phyloP scores from a whole-genome alignment of 1,284 basidiomycete species.

The Prillingera fragicola region DNA sequence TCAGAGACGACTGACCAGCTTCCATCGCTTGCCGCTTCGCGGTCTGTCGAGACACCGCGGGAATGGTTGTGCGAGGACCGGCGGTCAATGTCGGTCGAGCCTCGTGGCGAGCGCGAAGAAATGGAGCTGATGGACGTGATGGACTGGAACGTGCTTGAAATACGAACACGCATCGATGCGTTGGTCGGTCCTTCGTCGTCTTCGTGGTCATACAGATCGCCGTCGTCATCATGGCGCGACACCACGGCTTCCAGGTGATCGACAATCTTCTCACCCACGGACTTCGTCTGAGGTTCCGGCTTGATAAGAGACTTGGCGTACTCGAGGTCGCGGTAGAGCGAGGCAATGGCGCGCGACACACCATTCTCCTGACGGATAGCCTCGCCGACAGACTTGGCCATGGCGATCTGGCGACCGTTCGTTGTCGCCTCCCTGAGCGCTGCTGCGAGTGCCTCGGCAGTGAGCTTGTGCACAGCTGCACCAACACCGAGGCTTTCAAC shows the following conservation, averaged over 20 bases:
- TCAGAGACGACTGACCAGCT: conserved; percentile 20
- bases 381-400: conserved; percentile 75
- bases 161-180: no score
- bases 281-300: conserved; percentile 35
- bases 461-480: conserved; percentile 74
- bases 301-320: conserved; percentile 79
- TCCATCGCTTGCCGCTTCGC: conserved; percentile 10
- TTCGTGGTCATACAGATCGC: no score
- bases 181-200: no score
- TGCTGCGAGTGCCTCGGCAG: conserved; percentile 65
- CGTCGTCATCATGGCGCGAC: no score
- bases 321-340: conserved; percentile 86
- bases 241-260: no score
- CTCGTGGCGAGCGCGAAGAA: no score
- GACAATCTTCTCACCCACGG: no score
- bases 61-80: not conserved
- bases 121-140: no score
- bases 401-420: conserved; percentile 76
- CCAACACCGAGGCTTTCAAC: conserved; percentile 91
- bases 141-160: no score
- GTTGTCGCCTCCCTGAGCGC: conserved; percentile 77
- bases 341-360: conserved; percentile 78
- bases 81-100: no score
- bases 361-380: conserved; percentile 86
- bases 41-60: not conserved